These are phyloP conservation scores for Aegilops umbellulata DNA, from an alignment of 176 grass and related monocot species.

Conservation along the genomic window DNA sequence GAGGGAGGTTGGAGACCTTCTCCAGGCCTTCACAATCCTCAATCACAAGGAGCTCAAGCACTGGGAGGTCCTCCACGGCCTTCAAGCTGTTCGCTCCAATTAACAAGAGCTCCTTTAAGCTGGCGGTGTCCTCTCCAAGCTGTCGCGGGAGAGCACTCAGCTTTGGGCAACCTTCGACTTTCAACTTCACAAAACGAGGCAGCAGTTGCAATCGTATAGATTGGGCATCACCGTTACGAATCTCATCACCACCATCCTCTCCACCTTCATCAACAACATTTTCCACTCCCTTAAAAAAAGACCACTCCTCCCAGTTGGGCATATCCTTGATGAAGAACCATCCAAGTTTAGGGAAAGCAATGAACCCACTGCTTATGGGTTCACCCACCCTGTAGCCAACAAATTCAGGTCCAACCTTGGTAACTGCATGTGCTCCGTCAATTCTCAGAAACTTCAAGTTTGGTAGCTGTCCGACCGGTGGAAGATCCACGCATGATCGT, in stretches of 20 bases:
- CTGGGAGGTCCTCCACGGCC: neutral
- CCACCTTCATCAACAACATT: neutral
- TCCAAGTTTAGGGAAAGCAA: neutral
- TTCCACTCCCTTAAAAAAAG: neutral
- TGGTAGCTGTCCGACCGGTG: neutral
- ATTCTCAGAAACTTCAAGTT: neutral
- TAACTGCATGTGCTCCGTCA: neutral
- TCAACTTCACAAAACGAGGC: neutral
- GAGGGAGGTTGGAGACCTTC: constrained; percentile 22
- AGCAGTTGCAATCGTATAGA: neutral
- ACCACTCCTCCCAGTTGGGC: constrained; percentile 25
- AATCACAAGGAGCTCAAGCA: neutral
- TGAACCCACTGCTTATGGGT: neutral
- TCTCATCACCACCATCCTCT: neutral
- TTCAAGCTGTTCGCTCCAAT: neutral
- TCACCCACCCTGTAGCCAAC: neutral
- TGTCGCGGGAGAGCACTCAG: constrained; percentile 9
- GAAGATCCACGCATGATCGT: neutral
- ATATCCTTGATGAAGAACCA: neutral
- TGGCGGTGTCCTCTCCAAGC: neutral
- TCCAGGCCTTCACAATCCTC: neutral
- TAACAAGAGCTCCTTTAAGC: neutral
- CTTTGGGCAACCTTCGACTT: constrained; percentile 4
- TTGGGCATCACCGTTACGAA: neutral
- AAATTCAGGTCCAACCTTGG: neutral